Conservation (phyloP, 371 early-diverging fungal genomes). For the Mucor velutinosus region DNA sequence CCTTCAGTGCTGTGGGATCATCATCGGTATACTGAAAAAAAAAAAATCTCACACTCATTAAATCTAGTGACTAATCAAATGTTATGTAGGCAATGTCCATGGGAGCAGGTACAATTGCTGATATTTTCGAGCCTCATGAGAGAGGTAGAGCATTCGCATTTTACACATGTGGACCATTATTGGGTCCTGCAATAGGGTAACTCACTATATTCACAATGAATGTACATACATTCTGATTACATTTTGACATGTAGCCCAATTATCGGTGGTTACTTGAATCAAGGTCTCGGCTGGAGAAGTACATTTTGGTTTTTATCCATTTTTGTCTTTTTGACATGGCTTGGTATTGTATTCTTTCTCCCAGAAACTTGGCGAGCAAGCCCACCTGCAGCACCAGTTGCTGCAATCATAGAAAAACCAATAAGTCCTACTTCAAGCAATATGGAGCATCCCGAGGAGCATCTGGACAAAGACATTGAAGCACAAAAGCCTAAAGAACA, state of each 20-base stretch:
- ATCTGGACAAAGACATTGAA: constrained; percentile 2
- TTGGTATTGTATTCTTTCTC: constrained; percentile 36
- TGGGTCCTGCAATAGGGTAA: constrained; percentile 44
- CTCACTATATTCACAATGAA: not conserved
- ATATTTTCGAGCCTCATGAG: constrained; percentile 42
- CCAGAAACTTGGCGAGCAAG: constrained; percentile 43
- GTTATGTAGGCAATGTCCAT: constrained; percentile 37
- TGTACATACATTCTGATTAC: not conserved
- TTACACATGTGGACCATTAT: constrained; percentile 41
- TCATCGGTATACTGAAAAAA: constrained; percentile 27
- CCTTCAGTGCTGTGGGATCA: constrained; percentile 41
- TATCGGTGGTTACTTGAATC: constrained; percentile 47
- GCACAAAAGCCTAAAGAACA: not conserved
- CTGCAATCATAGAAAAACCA: not conserved
- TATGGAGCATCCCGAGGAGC: not conserved
- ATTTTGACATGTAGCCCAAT: constrained; percentile 30
- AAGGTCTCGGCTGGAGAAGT: constrained; percentile 52
- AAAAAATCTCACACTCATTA: not conserved
- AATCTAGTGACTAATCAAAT: constrained; percentile 4
- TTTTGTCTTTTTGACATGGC: constrained; percentile 26
- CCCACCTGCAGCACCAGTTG: not conserved
- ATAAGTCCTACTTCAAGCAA: not conserved
- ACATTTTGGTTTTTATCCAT: constrained; percentile 41
- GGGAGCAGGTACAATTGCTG: constrained; percentile 50
- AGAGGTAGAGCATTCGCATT: constrained; percentile 44